Base-by-base conservation (phyloP, 192 early-diverging fungal genomes). In the Dissophora globulifera region DNA sequence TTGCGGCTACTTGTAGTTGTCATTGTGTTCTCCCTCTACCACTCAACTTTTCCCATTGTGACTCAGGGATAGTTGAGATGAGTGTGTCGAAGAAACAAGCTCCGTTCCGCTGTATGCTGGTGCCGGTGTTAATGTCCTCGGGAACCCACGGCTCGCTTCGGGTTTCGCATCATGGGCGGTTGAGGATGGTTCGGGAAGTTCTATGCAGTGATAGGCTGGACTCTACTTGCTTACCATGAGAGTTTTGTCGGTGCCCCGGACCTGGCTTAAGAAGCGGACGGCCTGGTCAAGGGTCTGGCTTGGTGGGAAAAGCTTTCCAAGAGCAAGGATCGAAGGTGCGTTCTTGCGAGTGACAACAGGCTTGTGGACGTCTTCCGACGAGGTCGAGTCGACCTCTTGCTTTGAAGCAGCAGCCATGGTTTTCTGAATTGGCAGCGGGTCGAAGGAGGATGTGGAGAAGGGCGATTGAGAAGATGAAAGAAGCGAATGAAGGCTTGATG, bases 221-320 rank as follows among this genome's bases (percentile, higher is more conserved):
- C n/a, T n/a, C n/a, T n/a, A n/a, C n/a, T n/a, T n/a, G n/a, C n/a
- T 50, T 84, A 90, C 89, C 89, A 90, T 90, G 29, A 91, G 75
- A 16, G 84, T 80, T 79, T 91, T 91, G 54, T 91, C 89, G 13
- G 87, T 86, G 17, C 89, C 89, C 16, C 85, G 66, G 23, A 88
- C 87, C 25, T 83, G 74, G 55, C 76, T 83, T 9, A 90, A 59
- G 46, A 90, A 90, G 10, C 84, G 83, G 15, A 93, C 79, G 12
- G 91, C 70, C 40, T 84, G 86, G 62, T 93, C 89, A 19, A 93
- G 81, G 15, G 82, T 90, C 13, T 89, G 87, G 42, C 80, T 90
- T 3, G 87, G 83, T 1, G 79, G 85, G 50, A 87, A 78, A 22
- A 84, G 54, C 16, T 83, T 81, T 19, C 82, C 86, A 32, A 86